These are phyloP conservation scores for Areca catechu DNA, from an alignment of 176 grass and related monocot species.

Conservation along the genomic window DNA sequence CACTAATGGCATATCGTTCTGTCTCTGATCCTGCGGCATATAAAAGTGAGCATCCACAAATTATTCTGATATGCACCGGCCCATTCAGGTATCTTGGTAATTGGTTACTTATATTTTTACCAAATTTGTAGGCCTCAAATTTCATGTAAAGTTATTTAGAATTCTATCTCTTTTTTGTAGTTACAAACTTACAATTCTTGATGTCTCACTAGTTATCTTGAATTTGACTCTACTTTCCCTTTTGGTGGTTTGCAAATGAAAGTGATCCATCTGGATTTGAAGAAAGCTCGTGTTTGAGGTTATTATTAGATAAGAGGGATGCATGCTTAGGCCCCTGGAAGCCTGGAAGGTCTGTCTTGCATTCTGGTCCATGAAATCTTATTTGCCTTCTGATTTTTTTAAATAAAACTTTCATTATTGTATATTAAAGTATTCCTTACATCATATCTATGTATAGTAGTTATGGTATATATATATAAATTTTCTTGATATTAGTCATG, in stretches of 20 bases:
- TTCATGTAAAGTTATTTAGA: no score
- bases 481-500: no score
- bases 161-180: no score
- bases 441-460: no score
- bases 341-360: constrained; percentile 75
- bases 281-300: constrained; percentile 95
- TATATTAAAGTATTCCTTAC: no score
- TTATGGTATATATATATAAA: no score
- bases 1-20: constrained; percentile 76
- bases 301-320: constrained; percentile 92
- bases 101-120: constrained; percentile 20
- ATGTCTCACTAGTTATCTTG: no score
- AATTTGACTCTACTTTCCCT: constrained; percentile 15
- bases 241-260: constrained; percentile 15
- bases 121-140: no score
- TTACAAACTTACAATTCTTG: no score
- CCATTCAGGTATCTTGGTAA: constrained; percentile 57
- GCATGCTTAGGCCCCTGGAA: constrained; percentile 82
- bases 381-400: no score
- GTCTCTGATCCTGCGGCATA: constrained; percentile 70
- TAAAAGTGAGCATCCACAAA: constrained; percentile 73
- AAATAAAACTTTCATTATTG: no score
- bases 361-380: not conserved
- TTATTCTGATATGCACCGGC: constrained; percentile 67
- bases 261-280: constrained; percentile 92